phyloP scores from a whole-genome alignment of 441 rosid species.

The Eutrema salsugineum region DNA sequence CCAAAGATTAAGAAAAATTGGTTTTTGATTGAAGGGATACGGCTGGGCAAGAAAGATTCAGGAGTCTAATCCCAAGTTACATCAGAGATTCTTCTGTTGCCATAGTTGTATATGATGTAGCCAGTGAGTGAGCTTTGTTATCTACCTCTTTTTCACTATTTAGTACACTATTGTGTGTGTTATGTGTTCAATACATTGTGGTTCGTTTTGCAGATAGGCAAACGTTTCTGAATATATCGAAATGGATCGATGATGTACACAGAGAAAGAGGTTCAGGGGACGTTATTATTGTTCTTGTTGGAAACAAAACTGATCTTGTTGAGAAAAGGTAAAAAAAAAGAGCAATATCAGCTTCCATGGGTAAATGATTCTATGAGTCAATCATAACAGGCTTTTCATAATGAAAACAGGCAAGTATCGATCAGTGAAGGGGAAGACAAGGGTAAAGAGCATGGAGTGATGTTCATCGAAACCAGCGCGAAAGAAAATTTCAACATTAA shows the following conservation, averaged over 20 bases:
- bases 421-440: conserved; percentile 62
- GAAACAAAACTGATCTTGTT: conserved; percentile 85
- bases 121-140: conserved; percentile 44
- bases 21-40: conserved; percentile 47
- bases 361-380: neutral
- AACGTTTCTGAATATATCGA: conserved; percentile 62
- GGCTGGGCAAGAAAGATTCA: conserved; percentile 81
- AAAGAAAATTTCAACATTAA: conserved; percentile 71
- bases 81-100: conserved; percentile 84
- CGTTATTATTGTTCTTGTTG: conserved; percentile 79
- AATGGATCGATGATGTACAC: conserved; percentile 87
- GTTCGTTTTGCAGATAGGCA: conserved; percentile 52
- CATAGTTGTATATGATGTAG: conserved; percentile 70
- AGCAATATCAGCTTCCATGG: neutral
- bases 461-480: conserved; percentile 71
- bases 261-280: conserved; percentile 65
- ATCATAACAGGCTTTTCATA: neutral
- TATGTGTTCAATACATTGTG: neutral
- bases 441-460: conserved; percentile 51
- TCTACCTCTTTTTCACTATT: neutral
- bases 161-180: neutral
- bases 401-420: conserved; percentile 53
- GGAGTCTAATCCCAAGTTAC: conserved; percentile 81
- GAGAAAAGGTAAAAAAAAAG: conserved; percentile 54
- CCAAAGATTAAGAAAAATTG: neutral